phyloP scores from a whole-genome alignment of 2,329 filamentous ascomycete genomes.

The Aspergillus glaucus region DNA sequence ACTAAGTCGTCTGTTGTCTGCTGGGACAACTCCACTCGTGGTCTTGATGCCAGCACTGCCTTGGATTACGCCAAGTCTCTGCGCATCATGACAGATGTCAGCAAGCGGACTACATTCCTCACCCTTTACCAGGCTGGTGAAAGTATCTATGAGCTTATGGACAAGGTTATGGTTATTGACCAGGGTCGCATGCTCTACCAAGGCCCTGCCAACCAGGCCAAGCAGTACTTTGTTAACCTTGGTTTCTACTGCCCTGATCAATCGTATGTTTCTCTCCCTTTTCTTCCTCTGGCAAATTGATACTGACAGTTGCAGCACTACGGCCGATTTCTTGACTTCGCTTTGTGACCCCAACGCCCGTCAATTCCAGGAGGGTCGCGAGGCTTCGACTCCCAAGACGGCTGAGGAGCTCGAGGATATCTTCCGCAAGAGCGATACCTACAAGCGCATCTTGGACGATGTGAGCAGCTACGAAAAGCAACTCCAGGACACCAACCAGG shows the following conservation, averaged over 20 bases:
- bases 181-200: constrained; percentile 63
- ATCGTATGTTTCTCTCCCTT: constrained; percentile 18
- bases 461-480: constrained; percentile 56
- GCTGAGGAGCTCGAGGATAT: constrained; percentile 61
- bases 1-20: constrained; percentile 67
- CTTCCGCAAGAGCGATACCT: constrained; percentile 59
- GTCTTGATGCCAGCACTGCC: constrained; percentile 73
- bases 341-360: constrained; percentile 69
- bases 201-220: constrained; percentile 56
- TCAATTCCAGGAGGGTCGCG: constrained; percentile 58
- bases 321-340: constrained; percentile 70
- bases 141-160: constrained; percentile 66
- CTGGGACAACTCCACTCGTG: constrained; percentile 76
- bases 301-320: constrained; percentile 48
- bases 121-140: constrained; percentile 68
- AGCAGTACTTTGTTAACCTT: constrained; percentile 59
- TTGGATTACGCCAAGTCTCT: constrained; percentile 68
- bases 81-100: constrained; percentile 69
- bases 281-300: background rate
- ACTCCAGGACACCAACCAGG: constrained; percentile 51
- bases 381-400: constrained; percentile 62
- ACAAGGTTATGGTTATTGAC: constrained; percentile 75
- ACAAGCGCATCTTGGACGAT: constrained; percentile 55
- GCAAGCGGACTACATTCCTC: constrained; percentile 62
- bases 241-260: constrained; percentile 56